phyloP scores from a whole-genome alignment of 83 land plant genomes.

The Picea mariana region DNA sequence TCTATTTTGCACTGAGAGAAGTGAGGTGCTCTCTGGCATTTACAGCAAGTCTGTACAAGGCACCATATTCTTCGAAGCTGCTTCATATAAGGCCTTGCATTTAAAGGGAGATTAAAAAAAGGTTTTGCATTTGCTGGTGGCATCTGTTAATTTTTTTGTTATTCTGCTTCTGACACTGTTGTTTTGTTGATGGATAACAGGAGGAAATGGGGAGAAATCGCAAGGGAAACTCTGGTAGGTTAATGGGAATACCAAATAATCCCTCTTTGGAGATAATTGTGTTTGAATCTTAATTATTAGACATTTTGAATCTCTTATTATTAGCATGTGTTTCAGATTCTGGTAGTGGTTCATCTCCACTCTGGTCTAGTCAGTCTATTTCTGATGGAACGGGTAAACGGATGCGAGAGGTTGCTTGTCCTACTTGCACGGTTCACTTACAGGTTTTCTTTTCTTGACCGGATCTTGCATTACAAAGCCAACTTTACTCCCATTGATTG shows the following conservation, averaged over 20 bases:
- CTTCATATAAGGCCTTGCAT: background rate
- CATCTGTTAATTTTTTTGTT: background rate
- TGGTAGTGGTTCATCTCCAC: conserved; percentile 10
- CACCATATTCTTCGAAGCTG: too few species aligned
- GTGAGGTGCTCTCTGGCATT: too few species aligned
- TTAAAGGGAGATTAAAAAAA: background rate
- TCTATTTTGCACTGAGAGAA: too few species aligned
- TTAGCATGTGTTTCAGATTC: conserved; percentile 23
- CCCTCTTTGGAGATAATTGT: background rate
- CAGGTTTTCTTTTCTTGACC: conserved; percentile 54
- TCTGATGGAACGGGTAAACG: conserved; percentile 60
- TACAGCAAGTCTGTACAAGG: too few species aligned
- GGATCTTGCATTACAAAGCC: background rate
- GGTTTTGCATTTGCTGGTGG: background rate
- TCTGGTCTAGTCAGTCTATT: conserved; percentile 1
- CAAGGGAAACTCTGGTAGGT: conserved; percentile 54
- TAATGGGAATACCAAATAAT: background rate
- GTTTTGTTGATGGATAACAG: conserved; percentile 29
- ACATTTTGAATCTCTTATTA: too few species aligned
- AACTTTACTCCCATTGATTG: background rate
- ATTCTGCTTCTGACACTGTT: background rate
- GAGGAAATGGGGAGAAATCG: conserved; percentile 70
- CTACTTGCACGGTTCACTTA: conserved; percentile 94
- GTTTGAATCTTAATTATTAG: background rate
- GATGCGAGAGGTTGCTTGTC: conserved; percentile 93